Conservation (phyloP, 108 stramenopile genomes). For the Fragilariopsis cylindrus region DNA sequence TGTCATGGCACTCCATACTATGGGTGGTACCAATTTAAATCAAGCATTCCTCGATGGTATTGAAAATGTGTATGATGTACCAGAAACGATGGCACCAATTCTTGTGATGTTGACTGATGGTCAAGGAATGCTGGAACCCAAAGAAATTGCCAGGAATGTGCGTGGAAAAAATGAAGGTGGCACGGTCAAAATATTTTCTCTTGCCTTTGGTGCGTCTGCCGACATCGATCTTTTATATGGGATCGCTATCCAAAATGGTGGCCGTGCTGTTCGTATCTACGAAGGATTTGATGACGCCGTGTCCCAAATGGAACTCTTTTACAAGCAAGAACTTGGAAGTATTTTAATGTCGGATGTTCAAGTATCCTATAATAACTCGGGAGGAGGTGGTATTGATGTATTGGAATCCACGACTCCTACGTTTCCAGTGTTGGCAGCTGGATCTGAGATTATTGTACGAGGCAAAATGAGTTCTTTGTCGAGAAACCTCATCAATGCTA, state of each 20-base stretch:
- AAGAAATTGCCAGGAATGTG: neutral
- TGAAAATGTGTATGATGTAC: neutral
- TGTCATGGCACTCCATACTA: neutral
- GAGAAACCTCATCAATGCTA: no score
- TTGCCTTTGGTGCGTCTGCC: constrained; percentile 16
- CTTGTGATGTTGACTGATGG: constrained; percentile 17
- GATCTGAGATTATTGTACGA: no score
- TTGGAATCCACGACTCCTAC: no score
- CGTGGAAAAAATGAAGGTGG: constrained; percentile 2
- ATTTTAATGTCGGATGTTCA: constrained; percentile 11
- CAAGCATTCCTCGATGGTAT: constrained; percentile 19
- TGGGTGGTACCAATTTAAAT: constrained; percentile 13
- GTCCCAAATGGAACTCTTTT: constrained; percentile 13
- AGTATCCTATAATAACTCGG: neutral
- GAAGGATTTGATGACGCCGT: constrained; percentile 22
- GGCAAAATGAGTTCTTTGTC: no score
- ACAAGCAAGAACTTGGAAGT: constrained; percentile 11
- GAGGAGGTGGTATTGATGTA: no score
- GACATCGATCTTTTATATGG: constrained; percentile 7
- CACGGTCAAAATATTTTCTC: constrained; percentile 12
- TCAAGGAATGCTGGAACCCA: neutral
- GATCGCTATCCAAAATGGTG: constrained; percentile 19
- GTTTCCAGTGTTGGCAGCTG: no score
- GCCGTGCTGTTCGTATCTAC: constrained; percentile 3
- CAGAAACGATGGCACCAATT: neutral